phyloP scores from a whole-genome alignment of 2,329 filamentous ascomycete species.

The Venturia aucupariae region DNA sequence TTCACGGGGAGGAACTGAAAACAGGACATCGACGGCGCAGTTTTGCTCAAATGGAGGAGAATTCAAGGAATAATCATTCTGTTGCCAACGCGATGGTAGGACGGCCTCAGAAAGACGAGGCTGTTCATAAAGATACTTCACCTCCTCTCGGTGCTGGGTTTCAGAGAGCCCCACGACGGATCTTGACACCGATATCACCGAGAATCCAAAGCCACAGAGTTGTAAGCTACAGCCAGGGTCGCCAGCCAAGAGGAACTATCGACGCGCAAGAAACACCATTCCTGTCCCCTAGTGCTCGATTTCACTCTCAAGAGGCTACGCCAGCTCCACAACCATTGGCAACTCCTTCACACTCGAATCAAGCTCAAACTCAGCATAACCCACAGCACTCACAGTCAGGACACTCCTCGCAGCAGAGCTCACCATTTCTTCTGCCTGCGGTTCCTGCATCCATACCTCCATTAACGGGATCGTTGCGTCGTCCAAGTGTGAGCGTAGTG shows the following conservation, averaged over 20 bases:
- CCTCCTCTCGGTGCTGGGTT: conserved; percentile 22
- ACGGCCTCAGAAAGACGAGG: conserved; percentile 13
- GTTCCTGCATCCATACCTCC: conserved; percentile 5
- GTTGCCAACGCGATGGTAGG: not conserved
- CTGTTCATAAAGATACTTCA: conserved; percentile 20
- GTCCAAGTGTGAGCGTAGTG: conserved; percentile 13
- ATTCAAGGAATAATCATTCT: not conserved
- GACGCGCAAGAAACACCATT: conserved; percentile 43
- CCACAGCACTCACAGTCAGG: not conserved
- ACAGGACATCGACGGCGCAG: conserved; percentile 30
- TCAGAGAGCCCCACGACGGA: conserved; percentile 32
- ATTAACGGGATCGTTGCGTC: not conserved
- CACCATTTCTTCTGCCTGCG: conserved; percentile 9
- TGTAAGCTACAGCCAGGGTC: conserved; percentile 34
- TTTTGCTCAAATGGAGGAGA: conserved; percentile 33
- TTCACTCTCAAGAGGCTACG: conserved; percentile 35
- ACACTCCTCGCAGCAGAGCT: not conserved
- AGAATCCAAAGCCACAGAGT: conserved; percentile 34
- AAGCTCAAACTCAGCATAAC: not conserved
- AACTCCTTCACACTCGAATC: not conserved
- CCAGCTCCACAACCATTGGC: conserved; percentile 20
- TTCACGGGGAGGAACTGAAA: conserved; percentile 26
- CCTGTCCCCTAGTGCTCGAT: conserved; percentile 32
- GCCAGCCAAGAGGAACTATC: conserved; percentile 36
- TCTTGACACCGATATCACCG: conserved; percentile 52